Base-by-base conservation (phyloP, 345 rosid species). In the Erucastrum elatum region DNA sequence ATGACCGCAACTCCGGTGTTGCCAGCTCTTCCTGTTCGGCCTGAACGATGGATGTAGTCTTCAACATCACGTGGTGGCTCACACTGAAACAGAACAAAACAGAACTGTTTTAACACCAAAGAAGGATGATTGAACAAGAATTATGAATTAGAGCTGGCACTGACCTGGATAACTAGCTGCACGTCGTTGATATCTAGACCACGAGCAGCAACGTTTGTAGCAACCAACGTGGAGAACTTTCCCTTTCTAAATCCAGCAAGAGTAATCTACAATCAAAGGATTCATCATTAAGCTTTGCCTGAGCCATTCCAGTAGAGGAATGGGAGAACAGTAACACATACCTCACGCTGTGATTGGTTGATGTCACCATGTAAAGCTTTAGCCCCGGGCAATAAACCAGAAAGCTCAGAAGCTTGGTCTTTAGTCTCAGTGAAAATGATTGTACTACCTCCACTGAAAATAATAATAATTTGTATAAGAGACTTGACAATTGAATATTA, bases 1-100 rank as follows among this genome's bases (percentile, higher is more conserved):
- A 87, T 96, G 29, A 96, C 98, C n/a, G 99, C 98, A 71, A 96
- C 88, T 33, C 99, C 97, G 77, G 90, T 84, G 82, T 96, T 93
- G 63, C 99, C 98, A 66, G 98, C 99, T 85, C 99, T 90, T 85
- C 99, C 99, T 2, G 99, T 96, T 66, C 98, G 90, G 71, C 99
- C 99, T 68, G 99, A 96, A 58, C 99, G 89, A 86, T 96, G 99
- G 29, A 96, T 96, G 49, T 96, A 96, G 13, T 89, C 97, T 87
- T 96, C 98, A 26, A 93, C 96, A 58, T 93, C 99, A 58, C 94
- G 97, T 5, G 99, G 99, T 49, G 99, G 98, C 85, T 93, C 98
- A 81, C 95, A 91, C 99, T 95, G 59, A 11, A 85, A 76, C 26
- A 77, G 13, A 68, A 66, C 7, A 64, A 55, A 66, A 73, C 25